Evolutionary conservation across 805 yeast genomes (phyloP).

Genomic region (Saturnispora mendoncae): DNA sequence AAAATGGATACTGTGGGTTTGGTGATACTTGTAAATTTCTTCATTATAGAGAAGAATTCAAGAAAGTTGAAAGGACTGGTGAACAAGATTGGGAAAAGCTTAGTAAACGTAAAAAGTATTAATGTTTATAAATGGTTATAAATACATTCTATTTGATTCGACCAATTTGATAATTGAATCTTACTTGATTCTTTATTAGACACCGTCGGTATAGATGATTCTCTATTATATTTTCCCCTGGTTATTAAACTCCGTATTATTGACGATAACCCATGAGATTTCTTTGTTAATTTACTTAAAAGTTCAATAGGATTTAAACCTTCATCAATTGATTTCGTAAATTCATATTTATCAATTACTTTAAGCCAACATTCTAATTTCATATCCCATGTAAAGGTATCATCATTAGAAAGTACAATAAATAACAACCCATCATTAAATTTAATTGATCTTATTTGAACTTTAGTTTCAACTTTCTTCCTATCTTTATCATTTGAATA

Average conservation of each 20-base stretch:
- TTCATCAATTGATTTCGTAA: background rate
- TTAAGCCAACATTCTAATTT: constrained; percentile 40
- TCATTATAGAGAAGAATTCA: constrained; percentile 82
- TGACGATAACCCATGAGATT: background rate
- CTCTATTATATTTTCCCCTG: background rate
- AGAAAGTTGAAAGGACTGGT: constrained; percentile 29
- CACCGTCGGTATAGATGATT: too few species aligned
- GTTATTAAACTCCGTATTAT: constrained; percentile 3
- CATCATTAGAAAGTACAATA: background rate
- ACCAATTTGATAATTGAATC: background rate
- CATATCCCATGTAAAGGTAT: constrained; percentile 31
- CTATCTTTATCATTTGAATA: constrained; percentile 18
- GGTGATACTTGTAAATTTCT: constrained; percentile 96
- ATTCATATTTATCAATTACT: constrained; percentile 32
- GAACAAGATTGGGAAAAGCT: constrained; percentile 56
- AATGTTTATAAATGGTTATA: constrained; percentile 6
- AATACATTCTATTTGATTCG: constrained; percentile 7
- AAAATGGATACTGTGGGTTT: constrained; percentile 92
- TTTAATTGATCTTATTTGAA: constrained; percentile 8
- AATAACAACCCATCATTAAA: background rate
- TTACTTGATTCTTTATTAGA: too few species aligned
- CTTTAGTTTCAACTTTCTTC: constrained; percentile 19
- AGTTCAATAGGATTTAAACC: background rate
- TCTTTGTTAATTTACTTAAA: background rate
- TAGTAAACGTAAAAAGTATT: constrained; percentile 8